A percentile compares a stretch with the other conserved stretches of the same genome.
Evolutionary conservation across 2,329 filamentous ascomycete genomes (phyloP).

Genomic region (Botryotinia calthae): DNA sequence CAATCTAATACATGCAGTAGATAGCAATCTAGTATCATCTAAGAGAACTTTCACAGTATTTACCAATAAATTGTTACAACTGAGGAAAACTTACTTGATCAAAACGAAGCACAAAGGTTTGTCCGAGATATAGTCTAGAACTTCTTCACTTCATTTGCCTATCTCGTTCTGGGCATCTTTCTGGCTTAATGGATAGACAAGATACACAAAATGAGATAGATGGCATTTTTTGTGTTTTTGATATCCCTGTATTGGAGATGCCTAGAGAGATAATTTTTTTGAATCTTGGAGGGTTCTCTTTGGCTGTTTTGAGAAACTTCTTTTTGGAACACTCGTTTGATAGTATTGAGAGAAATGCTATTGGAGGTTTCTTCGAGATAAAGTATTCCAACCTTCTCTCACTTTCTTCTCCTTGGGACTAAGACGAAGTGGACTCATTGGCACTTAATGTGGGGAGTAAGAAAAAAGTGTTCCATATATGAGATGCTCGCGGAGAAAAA

Average conservation of each 20-base stretch:
- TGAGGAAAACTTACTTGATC: not conserved
- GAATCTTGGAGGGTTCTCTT: fast-evolving
- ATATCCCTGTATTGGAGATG: not conserved
- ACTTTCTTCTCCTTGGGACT: not conserved
- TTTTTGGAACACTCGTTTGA: not conserved
- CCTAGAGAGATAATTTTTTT: not conserved
- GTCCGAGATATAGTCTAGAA: not conserved
- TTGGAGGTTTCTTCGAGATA: not conserved
- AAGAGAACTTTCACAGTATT: too few species aligned
- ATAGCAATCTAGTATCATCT: too few species aligned
- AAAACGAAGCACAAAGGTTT: not conserved
- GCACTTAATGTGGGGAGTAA: not conserved
- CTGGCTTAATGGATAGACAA: not conserved
- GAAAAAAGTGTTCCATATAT: not conserved
- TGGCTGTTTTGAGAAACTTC: not conserved
- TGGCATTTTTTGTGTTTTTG: not conserved
- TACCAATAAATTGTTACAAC: too few species aligned
- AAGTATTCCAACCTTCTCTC: not conserved
- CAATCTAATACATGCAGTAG: not conserved
- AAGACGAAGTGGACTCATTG: not conserved
- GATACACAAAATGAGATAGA: not conserved
- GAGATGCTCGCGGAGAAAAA: not conserved
- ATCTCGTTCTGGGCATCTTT: not conserved
- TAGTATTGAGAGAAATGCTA: fast-evolving
- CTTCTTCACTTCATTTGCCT: not conserved